Conservation (phyloP, 2,329 filamentous ascomycete species). For the Phyllosticta ampelicida region DNA sequence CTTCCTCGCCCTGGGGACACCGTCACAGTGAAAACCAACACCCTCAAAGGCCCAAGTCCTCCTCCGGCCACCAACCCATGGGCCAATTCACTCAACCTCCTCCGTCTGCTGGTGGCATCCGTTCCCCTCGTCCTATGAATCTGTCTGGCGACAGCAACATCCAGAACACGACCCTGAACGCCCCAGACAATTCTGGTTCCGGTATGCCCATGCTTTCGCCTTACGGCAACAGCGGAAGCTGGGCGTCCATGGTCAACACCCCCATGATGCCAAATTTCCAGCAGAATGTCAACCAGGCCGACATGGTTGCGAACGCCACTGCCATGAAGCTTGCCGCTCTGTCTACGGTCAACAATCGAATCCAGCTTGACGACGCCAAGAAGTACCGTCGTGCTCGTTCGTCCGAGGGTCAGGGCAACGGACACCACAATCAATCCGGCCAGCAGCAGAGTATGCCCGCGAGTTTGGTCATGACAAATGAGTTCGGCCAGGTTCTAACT, state of each 20-base stretch:
- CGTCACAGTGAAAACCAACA: constrained; percentile 42
- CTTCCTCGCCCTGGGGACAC: constrained; percentile 71
- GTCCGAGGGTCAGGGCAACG: constrained; percentile 59
- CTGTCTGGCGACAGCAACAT: constrained; percentile 58
- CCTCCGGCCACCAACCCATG: constrained; percentile 63
- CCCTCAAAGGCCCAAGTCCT: constrained; percentile 61
- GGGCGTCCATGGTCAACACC: constrained; percentile 97
- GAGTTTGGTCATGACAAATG: constrained; percentile 89
- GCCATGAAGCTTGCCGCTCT: constrained; percentile 97
- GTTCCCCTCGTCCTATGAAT: constrained; percentile 65
- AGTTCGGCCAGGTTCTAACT: constrained; percentile 77
- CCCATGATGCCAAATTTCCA: constrained; percentile 85
- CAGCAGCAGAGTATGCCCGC: constrained; percentile 32
- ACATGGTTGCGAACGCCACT: constrained; percentile 97
- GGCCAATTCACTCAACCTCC: constrained; percentile 81
- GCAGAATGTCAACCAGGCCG: constrained; percentile 59
- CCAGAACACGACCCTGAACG: constrained; percentile 72
- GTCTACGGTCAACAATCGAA: constrained; percentile 96
- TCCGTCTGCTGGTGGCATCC: constrained; percentile 56
- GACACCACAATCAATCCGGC: constrained; percentile 45
- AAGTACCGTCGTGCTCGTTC: constrained; percentile 90
- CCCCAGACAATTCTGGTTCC: constrained; percentile 54
- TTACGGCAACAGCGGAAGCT: constrained; percentile 75
- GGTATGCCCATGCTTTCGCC: constrained; percentile 83
- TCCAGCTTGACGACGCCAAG: constrained; percentile 89